A percentile compares a stretch with the other conserved stretches of the same genome.
phyloP scores from a whole-genome alignment of 116 monocot genomes.

The Dioscorea cayenensis region DNA sequence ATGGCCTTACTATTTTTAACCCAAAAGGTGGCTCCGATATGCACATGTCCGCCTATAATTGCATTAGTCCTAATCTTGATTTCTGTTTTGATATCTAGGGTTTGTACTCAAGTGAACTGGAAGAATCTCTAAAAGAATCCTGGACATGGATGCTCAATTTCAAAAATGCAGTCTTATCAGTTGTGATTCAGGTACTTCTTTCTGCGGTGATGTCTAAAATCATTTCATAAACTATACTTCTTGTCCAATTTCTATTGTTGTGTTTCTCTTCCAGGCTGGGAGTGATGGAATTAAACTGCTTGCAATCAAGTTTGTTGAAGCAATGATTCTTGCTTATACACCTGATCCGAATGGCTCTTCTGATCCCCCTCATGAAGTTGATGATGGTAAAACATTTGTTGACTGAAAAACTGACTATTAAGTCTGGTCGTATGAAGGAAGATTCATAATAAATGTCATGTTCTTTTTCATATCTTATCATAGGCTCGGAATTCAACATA shows the following conservation, averaged over 20 bases:
- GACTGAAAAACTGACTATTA: background rate
- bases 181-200: slow-evolving; percentile 65
- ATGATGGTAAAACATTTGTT: slow-evolving; percentile 39
- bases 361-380: slow-evolving; percentile 49
- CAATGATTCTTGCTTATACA: slow-evolving; percentile 76
- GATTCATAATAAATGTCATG: background rate
- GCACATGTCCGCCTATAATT: too few relatives aligned
- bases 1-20: too few relatives aligned
- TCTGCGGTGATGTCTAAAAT: slow-evolving; percentile 1
- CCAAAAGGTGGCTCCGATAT: too few relatives aligned
- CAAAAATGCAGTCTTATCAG: slow-evolving; percentile 54
- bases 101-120: slow-evolving; percentile 54
- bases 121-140: slow-evolving; percentile 46
- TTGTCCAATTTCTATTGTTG: slow-evolving; percentile 5
- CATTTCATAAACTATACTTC: background rate
- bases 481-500: slow-evolving; percentile 49
- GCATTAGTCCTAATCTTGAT: background rate
- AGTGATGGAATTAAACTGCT: slow-evolving; percentile 72
- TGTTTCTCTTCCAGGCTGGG: slow-evolving; percentile 30
- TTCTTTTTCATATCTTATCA: slow-evolving; percentile 6
- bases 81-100: slow-evolving; percentile 37
- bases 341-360: slow-evolving; percentile 71
- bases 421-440: background rate
- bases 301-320: slow-evolving; percentile 78
- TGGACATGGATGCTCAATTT: slow-evolving; percentile 76